These are phyloP conservation scores for Phylloporus sp. DNA, from an alignment of 768 basidiomycete species.

Conservation along the genomic window DNA sequence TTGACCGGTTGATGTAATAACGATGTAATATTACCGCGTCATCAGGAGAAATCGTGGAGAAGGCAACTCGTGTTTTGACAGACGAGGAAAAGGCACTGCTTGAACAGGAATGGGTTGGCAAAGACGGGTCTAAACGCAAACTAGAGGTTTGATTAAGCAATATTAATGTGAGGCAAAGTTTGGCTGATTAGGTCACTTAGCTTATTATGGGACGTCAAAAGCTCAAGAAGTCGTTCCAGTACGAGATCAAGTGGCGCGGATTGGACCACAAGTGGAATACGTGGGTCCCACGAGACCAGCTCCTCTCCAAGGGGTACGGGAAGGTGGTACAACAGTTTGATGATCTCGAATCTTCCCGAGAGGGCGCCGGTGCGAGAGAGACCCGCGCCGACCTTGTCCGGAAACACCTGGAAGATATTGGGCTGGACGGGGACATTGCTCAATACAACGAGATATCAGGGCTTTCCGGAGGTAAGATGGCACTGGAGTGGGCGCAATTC, in stretches of 20 bases:
- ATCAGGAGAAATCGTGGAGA: slow-evolving; percentile 83
- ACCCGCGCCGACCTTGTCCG: slow-evolving; percentile 76
- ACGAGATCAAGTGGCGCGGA: slow-evolving; percentile 86
- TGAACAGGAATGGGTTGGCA: slow-evolving; percentile 86
- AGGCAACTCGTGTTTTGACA: slow-evolving; percentile 86
- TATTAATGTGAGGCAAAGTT: slow-evolving; percentile 7
- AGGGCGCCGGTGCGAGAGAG: slow-evolving; percentile 90
- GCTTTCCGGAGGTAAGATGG: slow-evolving; percentile 84
- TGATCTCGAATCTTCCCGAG: slow-evolving; percentile 91
- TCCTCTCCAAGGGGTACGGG: slow-evolving; percentile 79
- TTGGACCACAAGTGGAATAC: slow-evolving; percentile 85
- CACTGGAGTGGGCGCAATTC: slow-evolving; percentile 9
- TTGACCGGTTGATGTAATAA: slow-evolving; percentile 7
- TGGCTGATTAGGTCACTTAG: slow-evolving; percentile 35
- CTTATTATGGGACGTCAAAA: slow-evolving; percentile 93
- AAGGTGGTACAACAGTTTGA: slow-evolving; percentile 94
- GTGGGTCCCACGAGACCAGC: slow-evolving; percentile 85
- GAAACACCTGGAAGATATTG: slow-evolving; percentile 92
- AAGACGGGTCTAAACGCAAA: slow-evolving; percentile 85
- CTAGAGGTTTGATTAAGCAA: slow-evolving; percentile 60
- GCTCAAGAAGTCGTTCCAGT: slow-evolving; percentile 91
- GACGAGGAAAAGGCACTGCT: slow-evolving; percentile 74
- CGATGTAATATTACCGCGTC: slow-evolving; percentile 11
- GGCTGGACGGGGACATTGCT: slow-evolving; percentile 94
- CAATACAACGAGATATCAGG: slow-evolving; percentile 97